Evolutionary conservation across 345 rosid species (phyloP).

Genomic region (Stellera chamaejasme): DNA sequence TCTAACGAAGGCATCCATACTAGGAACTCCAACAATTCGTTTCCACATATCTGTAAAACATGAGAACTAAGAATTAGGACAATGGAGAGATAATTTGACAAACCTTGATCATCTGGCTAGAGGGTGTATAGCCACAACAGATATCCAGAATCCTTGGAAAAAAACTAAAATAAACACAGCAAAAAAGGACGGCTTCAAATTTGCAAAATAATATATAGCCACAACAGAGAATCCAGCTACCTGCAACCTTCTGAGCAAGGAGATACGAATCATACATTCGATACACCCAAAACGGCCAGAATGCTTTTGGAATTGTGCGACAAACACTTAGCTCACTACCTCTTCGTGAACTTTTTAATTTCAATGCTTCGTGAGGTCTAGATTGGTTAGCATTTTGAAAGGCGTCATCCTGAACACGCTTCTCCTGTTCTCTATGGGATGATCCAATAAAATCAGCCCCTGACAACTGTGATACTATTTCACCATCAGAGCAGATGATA

Average conservation of each 20-base stretch:
- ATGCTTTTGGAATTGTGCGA: constrained; percentile 48
- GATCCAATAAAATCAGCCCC: constrained; percentile 23
- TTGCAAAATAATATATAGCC: not conserved
- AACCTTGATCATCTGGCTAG: not conserved
- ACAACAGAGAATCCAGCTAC: constrained; percentile 28
- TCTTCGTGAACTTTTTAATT: constrained; percentile 20
- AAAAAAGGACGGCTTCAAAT: constrained; percentile 4
- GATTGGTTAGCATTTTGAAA: constrained; percentile 22
- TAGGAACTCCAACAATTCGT: constrained; percentile 68
- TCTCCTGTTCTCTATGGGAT: constrained; percentile 19
- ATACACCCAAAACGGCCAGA: constrained; percentile 90
- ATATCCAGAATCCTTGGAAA: not conserved
- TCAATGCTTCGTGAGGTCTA: constrained; percentile 24
- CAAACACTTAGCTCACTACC: constrained; percentile 31
- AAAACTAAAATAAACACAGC: not conserved
- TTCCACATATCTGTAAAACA: constrained; percentile 82
- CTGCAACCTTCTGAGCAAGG: constrained; percentile 89
- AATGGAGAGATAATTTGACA: not conserved
- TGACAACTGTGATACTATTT: constrained; percentile 19
- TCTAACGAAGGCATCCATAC: constrained; percentile 58
- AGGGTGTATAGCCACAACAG: not conserved
- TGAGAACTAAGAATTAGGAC: constrained; percentile 2
- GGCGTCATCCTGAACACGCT: constrained; percentile 16
- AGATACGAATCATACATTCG: constrained; percentile 71
- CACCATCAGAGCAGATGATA: constrained; percentile 25